Percentiles rank a stretch among this genome's conserved stretches.
phyloP scores from a whole-genome alignment of 768 basidiomycete genomes.

The Hirschioporus abietinus region DNA sequence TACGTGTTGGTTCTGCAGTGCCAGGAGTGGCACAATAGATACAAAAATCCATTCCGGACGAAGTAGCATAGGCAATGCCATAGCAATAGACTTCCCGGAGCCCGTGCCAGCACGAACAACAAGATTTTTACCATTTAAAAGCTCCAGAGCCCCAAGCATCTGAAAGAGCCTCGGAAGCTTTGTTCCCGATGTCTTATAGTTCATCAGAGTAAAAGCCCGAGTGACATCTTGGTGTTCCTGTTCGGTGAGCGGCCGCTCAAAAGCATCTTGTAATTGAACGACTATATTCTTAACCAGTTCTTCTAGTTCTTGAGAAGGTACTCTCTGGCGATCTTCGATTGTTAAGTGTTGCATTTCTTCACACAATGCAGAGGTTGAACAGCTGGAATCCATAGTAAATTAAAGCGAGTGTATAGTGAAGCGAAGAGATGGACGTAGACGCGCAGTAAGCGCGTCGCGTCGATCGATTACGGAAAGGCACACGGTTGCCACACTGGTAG shows the following conservation, averaged over 20 bases:
- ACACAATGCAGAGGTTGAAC: not conserved
- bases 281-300: not conserved
- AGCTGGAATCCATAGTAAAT: not conserved
- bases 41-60: slow-evolving; percentile 13
- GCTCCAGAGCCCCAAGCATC: slow-evolving; percentile 13
- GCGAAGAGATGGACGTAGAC: not conserved
- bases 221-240: not conserved
- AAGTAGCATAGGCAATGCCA: slow-evolving; percentile 74
- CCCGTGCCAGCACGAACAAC: slow-evolving; percentile 62
- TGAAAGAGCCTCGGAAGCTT: slow-evolving; percentile 12
- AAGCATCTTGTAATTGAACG: not conserved
- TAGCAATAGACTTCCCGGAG: slow-evolving; percentile 88
- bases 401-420: not conserved
- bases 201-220: not conserved
- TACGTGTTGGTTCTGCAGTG: not conserved
- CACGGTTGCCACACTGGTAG: not conserved
- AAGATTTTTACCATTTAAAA: slow-evolving; percentile 14
- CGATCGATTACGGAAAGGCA: not conserved
- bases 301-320: not conserved
- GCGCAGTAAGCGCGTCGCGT: not conserved
- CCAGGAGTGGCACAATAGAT: not conserved
- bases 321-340: not conserved
- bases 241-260: not conserved
- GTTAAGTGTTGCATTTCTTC: not conserved
- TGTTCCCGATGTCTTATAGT: not conserved